These are phyloP conservation scores for Candida berthetii DNA, from an alignment of 805 yeast genomes.

Conservation along the genomic window DNA sequence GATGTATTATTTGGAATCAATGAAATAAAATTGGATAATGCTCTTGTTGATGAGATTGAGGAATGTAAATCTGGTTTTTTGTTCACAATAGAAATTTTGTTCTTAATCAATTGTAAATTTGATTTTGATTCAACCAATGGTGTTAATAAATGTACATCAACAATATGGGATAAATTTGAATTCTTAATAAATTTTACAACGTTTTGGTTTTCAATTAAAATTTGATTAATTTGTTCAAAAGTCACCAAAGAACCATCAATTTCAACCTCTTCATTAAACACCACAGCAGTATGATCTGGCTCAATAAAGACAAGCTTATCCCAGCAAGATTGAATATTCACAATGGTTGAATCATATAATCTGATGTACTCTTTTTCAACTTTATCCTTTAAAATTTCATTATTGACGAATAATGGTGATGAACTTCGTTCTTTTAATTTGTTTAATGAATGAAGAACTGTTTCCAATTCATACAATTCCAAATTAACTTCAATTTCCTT, in stretches of 20 bases:
- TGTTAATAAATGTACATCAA: slow-evolving; percentile 10
- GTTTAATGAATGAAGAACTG: slow-evolving; percentile 12
- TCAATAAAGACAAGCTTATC: slow-evolving; percentile 6
- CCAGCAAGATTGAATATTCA: slow-evolving; percentile 9
- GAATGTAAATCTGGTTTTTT: not conserved
- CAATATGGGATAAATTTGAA: slow-evolving; percentile 9
- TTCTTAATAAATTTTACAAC: slow-evolving; percentile 2
- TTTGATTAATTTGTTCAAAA: slow-evolving; percentile 8
- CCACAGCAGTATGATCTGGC: not conserved
- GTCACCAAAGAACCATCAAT: slow-evolving; percentile 10
- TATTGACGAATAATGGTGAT: not conserved
- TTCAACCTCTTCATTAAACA: slow-evolving; percentile 12
- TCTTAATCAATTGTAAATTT: slow-evolving; percentile 3
- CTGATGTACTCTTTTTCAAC: slow-evolving; percentile 2
- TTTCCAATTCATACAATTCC: slow-evolving; percentile 18
- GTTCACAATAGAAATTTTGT: not conserved
- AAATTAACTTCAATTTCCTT: slow-evolving; percentile 18
- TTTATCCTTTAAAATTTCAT: not conserved
- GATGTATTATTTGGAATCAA: not conserved
- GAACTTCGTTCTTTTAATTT: slow-evolving; percentile 9
- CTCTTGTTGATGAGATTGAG: slow-evolving; percentile 2
- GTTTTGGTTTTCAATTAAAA: slow-evolving; percentile 4
- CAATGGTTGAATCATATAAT: slow-evolving; percentile 3
- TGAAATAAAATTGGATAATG: not conserved
- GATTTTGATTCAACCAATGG: slow-evolving; percentile 3